phyloP scores from a whole-genome alignment of 2,329 filamentous ascomycete genomes.

The Paraphoma sp. region DNA sequence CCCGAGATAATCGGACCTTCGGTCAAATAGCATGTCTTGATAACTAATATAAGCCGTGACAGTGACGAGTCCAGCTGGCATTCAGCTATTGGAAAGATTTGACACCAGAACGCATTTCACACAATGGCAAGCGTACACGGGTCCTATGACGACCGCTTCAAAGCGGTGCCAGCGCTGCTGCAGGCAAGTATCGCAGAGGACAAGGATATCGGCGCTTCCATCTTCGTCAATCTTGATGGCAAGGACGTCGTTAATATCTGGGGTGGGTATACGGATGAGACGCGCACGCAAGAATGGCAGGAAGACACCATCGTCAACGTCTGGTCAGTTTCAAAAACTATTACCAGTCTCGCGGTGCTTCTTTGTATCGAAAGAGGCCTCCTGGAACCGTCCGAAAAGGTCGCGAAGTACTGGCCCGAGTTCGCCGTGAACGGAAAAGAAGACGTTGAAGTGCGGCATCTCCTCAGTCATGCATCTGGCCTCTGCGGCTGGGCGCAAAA shows the following conservation, averaged over 20 bases:
- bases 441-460: constrained; percentile 18
- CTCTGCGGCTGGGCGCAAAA: constrained; percentile 17
- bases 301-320: constrained; percentile 24
- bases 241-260: constrained; percentile 26
- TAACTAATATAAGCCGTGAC: too few species aligned
- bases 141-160: constrained; percentile 19
- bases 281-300: constrained; percentile 14
- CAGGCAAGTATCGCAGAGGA: constrained; percentile 17
- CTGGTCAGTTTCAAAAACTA: constrained; percentile 24
- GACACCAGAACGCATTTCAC: too few species aligned
- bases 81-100: too few species aligned
- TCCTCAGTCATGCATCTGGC: constrained; percentile 21
- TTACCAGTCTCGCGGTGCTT: constrained; percentile 17
- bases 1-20: too few species aligned
- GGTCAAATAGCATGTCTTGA: too few species aligned
- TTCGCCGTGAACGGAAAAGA: constrained; percentile 23
- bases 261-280: constrained; percentile 20
- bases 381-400: constrained; percentile 20
- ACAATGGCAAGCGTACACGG: constrained; percentile 10
- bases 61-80: too few species aligned
- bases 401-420: constrained; percentile 28
- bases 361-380: constrained; percentile 20
- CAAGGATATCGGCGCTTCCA: constrained; percentile 21
- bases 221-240: constrained; percentile 23
- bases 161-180: constrained; percentile 9